Conservation (phyloP, 495 filamentous ascomycete genomes). For the Penicillium arizonense region DNA sequence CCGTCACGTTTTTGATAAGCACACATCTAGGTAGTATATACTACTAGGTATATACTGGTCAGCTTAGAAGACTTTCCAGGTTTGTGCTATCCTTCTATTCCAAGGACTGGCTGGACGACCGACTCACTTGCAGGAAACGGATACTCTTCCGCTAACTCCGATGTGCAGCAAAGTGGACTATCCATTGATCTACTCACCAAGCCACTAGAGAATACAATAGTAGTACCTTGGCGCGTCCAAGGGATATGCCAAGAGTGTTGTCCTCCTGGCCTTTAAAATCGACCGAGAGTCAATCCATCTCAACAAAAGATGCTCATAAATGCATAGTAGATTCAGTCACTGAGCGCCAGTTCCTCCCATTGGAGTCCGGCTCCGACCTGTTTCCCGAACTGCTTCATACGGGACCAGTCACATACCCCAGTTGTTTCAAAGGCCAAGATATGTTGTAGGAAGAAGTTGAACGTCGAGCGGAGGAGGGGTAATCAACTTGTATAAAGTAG, state of each 20-base stretch:
- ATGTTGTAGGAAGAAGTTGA: no score
- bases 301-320: constrained; percentile 6
- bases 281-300: neutral
- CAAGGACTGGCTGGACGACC: no score
- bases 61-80: no score
- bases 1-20: constrained; percentile 29
- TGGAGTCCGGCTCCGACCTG: neutral
- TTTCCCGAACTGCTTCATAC: neutral
- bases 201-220: neutral
- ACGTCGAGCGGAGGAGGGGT: no score
- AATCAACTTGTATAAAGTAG: no score
- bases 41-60: neutral
- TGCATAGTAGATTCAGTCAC: constrained; percentile 5
- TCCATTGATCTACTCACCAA: no score
- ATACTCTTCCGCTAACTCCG: no score
- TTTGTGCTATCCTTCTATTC: neutral
- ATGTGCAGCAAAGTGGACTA: no score
- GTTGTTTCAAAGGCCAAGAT: no score
- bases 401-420: no score
- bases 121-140: no score
- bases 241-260: constrained; percentile 4
- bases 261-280: neutral
- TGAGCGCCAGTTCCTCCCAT: neutral
- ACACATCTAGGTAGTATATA: neutral
- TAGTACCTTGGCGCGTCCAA: constrained; percentile 7